Evolutionary conservation across 176 grass and related monocot species (phyloP).

Genomic region (Hyparrhenia diplandra): DNA sequence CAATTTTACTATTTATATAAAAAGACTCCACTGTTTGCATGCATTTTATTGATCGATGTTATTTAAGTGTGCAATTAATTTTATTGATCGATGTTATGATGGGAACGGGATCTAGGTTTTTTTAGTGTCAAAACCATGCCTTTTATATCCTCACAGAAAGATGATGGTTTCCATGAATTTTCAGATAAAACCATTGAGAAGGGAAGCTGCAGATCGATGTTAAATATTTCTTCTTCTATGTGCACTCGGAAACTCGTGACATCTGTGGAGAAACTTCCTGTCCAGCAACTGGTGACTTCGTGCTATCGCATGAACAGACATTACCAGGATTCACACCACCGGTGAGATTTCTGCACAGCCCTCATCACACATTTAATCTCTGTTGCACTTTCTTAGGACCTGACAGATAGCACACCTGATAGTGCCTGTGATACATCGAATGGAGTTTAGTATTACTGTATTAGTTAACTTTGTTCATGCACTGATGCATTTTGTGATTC

Average conservation of each 20-base stretch:
- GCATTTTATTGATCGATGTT: background rate
- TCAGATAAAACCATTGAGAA: constrained; percentile 49
- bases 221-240: constrained; percentile 55
- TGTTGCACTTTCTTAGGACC: background rate
- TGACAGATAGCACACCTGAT: background rate
- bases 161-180: background rate
- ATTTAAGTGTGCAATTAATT: too few species aligned
- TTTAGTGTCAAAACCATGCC: background rate
- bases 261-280: constrained; percentile 72
- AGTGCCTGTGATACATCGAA: background rate
- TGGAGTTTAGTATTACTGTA: background rate
- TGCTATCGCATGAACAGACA: constrained; percentile 43
- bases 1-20: background rate
- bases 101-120: background rate
- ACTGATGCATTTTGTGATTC: background rate
- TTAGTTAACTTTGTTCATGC: background rate
- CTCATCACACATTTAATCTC: background rate
- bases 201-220: constrained; percentile 71
- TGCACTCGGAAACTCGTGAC: constrained; percentile 64
- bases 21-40: background rate
- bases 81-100: too few species aligned
- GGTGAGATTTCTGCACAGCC: constrained; percentile 33
- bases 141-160: constrained; percentile 7
- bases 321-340: constrained; percentile 52
- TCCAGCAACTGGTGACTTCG: constrained; percentile 48